A percentile compares a stretch with the other conserved stretches of the same genome.
phyloP scores from a whole-genome alignment of 2,329 filamentous ascomycete genomes.

The Penicillium concentricum region DNA sequence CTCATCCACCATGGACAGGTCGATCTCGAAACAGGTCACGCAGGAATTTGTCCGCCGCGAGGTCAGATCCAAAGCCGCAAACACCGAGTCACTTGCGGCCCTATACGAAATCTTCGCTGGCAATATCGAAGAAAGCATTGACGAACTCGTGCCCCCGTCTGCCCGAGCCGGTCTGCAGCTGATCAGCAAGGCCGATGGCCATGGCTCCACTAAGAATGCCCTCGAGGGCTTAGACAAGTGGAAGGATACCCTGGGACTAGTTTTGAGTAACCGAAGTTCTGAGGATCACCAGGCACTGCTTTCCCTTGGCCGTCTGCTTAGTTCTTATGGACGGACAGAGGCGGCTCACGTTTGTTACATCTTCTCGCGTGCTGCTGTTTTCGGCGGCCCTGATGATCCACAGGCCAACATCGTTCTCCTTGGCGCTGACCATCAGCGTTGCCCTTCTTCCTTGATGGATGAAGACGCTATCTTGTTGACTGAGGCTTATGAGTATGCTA shows the following conservation, averaged over 20 bases:
- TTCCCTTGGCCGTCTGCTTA: conserved; percentile 76
- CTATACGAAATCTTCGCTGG: conserved; percentile 93
- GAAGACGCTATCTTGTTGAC: conserved; percentile 88
- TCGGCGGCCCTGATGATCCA: conserved; percentile 81
- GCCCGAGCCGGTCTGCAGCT: conserved; percentile 90
- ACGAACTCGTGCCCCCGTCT: conserved; percentile 90
- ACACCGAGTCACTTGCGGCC: conserved; percentile 83
- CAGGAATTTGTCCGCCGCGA: conserved; percentile 96
- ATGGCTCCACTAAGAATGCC: conserved; percentile 65
- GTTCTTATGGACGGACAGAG: conserved; percentile 82
- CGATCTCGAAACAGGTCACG: conserved; percentile 85
- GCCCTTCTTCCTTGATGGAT: conserved; percentile 71
- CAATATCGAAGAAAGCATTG: conserved; percentile 90
- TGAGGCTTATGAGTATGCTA: conserved; percentile 89
- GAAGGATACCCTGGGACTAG: conserved; percentile 82
- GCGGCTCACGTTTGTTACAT: conserved; percentile 93
- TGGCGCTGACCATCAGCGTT: conserved; percentile 75
- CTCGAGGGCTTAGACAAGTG: conserved; percentile 88
- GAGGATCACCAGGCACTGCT: conserved; percentile 76
- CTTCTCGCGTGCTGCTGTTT: conserved; percentile 72
- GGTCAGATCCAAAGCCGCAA: conserved; percentile 75
- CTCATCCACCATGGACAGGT: conserved; percentile 70
- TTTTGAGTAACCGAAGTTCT: conserved; percentile 81
- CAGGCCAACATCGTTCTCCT: conserved; percentile 77
- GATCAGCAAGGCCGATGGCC: conserved; percentile 68